A percentile compares a stretch with the other conserved stretches of the same genome.
Evolutionary conservation across 139 green algal species (phyloP).

Genomic region (Chlorella sorokiniana): DNA sequence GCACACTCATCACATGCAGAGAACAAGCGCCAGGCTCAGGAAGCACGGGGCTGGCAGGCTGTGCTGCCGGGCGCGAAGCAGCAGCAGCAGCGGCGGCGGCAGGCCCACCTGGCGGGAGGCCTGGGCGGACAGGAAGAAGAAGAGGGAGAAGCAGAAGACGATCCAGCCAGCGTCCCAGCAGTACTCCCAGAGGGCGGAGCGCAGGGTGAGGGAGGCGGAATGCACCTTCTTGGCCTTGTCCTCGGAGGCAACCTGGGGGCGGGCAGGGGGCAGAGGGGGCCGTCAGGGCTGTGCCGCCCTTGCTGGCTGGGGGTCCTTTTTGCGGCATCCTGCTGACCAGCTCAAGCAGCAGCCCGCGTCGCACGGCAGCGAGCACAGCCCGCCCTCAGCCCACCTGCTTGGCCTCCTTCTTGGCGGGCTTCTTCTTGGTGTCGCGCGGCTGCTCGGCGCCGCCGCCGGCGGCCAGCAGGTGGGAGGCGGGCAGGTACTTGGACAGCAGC

Average conservation of each 20-base stretch:
- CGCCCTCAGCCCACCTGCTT: background rate
- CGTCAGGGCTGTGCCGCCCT: too few species aligned
- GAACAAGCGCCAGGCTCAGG: background rate
- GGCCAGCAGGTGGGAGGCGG: conserved; percentile 58
- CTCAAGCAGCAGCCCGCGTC: too few species aligned
- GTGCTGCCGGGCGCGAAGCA: too few species aligned
- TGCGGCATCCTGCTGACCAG: too few species aligned
- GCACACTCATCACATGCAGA: too few species aligned
- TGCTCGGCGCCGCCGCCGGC: conserved; percentile 53
- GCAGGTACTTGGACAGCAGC: conserved; percentile 57
- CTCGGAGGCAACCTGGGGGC: background rate
- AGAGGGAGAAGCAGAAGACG: conserved; percentile 44
- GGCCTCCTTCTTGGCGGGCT: conserved; percentile 17
- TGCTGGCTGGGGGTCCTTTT: too few species aligned
- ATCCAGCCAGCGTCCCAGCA: conserved; percentile 54
- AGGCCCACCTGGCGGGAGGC: conserved; percentile 52
- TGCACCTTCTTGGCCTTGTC: conserved; percentile 38
- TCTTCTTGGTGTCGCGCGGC: conserved; percentile 34
- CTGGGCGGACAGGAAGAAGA: conserved; percentile 61
- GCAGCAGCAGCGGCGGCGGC: background rate
- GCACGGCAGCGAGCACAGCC: background rate
- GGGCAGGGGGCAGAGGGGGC: background rate
- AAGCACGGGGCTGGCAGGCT: background rate
- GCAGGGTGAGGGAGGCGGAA: conserved; percentile 44
- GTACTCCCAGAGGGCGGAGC: conserved; percentile 4